These are phyloP conservation scores for Suillus occidentalis DNA, from an alignment of 768 basidiomycete species.

Conservation along the genomic window DNA sequence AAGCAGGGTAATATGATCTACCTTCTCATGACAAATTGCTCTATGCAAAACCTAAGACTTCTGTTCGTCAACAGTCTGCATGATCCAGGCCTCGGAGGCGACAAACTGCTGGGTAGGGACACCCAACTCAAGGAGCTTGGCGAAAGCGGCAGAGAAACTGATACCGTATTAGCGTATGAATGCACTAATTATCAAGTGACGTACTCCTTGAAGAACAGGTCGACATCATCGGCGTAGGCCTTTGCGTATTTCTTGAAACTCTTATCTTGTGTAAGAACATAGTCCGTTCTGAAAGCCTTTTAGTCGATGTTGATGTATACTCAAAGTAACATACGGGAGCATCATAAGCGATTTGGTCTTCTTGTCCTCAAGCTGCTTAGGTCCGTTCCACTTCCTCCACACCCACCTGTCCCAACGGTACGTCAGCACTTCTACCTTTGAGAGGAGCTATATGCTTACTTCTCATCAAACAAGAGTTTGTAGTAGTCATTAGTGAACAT, in stretches of 20 bases:
- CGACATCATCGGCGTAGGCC: slow-evolving; percentile 82
- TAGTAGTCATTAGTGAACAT: slow-evolving; percentile 86
- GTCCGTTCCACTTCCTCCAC: slow-evolving; percentile 96
- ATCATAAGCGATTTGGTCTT: slow-evolving; percentile 89
- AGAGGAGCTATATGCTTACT: slow-evolving; percentile 38
- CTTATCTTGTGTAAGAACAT: slow-evolving; percentile 87
- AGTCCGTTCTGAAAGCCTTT: slow-evolving; percentile 63
- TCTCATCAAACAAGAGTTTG: slow-evolving; percentile 85
- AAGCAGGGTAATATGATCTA: background rate
- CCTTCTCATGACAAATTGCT: background rate
- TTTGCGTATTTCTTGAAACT: slow-evolving; percentile 86
- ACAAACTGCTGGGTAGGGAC: slow-evolving; percentile 82
- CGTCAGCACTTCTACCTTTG: background rate
- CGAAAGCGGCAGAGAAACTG: slow-evolving; percentile 81
- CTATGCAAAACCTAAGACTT: slow-evolving; percentile 4
- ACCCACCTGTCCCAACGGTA: slow-evolving; percentile 51
- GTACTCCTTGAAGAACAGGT: slow-evolving; percentile 93
- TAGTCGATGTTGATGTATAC: background rate
- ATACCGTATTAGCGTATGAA: background rate
- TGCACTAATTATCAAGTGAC: slow-evolving; percentile 26
- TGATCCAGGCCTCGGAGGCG: slow-evolving; percentile 68
- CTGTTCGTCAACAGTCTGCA: slow-evolving; percentile 36
- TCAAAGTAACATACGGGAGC: slow-evolving; percentile 70
- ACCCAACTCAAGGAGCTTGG: slow-evolving; percentile 88
- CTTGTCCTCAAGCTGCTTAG: slow-evolving; percentile 94